These are phyloP conservation scores for Fonsecaea pugnacius DNA, from an alignment of 2,329 filamentous ascomycete genomes.

Conservation along the genomic window DNA sequence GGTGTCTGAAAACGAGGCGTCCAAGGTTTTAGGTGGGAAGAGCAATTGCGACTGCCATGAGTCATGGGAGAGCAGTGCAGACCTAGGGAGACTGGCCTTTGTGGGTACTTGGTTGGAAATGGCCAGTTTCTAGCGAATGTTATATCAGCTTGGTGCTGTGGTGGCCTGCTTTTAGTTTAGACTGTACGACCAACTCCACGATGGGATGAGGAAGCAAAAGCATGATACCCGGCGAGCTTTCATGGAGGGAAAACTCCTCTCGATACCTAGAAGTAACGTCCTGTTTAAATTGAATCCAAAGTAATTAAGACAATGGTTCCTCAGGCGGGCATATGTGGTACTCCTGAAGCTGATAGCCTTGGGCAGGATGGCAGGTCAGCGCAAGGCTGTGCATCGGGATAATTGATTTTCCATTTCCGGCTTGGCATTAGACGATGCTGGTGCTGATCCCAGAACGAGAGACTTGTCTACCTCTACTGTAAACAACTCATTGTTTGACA, in stretches of 20 bases:
- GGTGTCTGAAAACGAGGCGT: slow-evolving; percentile 56
- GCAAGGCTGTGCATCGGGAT: slow-evolving; percentile 5
- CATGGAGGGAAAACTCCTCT: neutral
- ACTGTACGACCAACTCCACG: slow-evolving; percentile 1
- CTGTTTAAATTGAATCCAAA: neutral
- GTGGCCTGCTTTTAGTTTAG: neutral
- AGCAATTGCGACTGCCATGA: slow-evolving; percentile 12
- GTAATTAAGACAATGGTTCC: no score
- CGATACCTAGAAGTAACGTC: neutral
- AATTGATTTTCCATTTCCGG: neutral
- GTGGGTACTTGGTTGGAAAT: slow-evolving; percentile 88
- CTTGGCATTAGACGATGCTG: neutral
- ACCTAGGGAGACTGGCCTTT: slow-evolving; percentile 54
- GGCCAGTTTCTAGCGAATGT: slow-evolving; percentile 57
- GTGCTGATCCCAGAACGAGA: neutral
- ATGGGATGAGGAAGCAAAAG: slow-evolving; percentile 13
- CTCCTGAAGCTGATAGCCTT: no score
- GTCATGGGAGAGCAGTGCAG: slow-evolving; percentile 34
- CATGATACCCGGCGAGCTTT: slow-evolving; percentile 20
- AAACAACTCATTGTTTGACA: no score
- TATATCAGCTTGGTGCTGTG: neutral
- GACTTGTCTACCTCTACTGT: no score
- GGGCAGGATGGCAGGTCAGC: neutral
- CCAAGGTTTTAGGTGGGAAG: slow-evolving; percentile 16
- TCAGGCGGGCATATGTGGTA: no score